Percentiles rank a stretch among this genome's conserved stretches.
These are phyloP conservation scores for Trichophyton simii DNA, from an alignment of 2,329 filamentous ascomycete species.

Conservation along the genomic window DNA sequence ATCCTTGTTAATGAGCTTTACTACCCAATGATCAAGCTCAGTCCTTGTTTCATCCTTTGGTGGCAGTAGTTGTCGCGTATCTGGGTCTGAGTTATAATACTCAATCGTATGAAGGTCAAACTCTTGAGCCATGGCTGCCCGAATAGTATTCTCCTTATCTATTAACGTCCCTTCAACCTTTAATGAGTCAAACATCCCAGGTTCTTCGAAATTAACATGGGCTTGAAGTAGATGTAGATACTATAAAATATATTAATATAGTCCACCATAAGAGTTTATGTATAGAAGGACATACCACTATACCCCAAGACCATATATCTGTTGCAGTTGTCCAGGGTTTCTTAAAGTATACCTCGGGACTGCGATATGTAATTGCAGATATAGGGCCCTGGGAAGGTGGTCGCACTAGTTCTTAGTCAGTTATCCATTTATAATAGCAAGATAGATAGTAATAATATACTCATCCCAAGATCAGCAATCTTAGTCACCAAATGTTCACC, in stretches of 20 bases:
- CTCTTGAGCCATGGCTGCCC: conserved; percentile 3
- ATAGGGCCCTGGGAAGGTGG: conserved; percentile 1
- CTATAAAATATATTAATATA: background rate
- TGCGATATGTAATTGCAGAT: conserved; percentile 3
- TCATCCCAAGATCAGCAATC: conserved; percentile 8
- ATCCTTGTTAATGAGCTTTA: conserved; percentile 1
- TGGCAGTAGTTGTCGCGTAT: conserved; percentile 1
- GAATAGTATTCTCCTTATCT: background rate
- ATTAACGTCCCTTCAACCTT: background rate
- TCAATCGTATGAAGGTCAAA: conserved; percentile 5
- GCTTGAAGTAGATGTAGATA: conserved; percentile 7
- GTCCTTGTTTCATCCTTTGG: conserved; percentile 5
- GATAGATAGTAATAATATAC: background rate
- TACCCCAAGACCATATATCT: conserved; percentile 10
- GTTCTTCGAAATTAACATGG: conserved; percentile 3
- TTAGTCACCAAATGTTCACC: conserved; percentile 7
- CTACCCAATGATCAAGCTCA: conserved; percentile 4
- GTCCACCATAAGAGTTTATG: background rate
- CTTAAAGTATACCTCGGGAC: conserved; percentile 5
- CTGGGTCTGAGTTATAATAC: conserved; percentile 4
- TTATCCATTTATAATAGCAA: background rate
- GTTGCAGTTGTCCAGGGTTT: conserved; percentile 7
- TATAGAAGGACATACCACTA: conserved; percentile 1
- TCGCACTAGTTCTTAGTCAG: background rate
- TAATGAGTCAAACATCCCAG: conserved; percentile 6